A percentile compares a stretch with the other conserved stretches of the same genome.
phyloP scores from a whole-genome alignment of 2,329 filamentous ascomycete species.

The Epicoccum sorghinum region DNA sequence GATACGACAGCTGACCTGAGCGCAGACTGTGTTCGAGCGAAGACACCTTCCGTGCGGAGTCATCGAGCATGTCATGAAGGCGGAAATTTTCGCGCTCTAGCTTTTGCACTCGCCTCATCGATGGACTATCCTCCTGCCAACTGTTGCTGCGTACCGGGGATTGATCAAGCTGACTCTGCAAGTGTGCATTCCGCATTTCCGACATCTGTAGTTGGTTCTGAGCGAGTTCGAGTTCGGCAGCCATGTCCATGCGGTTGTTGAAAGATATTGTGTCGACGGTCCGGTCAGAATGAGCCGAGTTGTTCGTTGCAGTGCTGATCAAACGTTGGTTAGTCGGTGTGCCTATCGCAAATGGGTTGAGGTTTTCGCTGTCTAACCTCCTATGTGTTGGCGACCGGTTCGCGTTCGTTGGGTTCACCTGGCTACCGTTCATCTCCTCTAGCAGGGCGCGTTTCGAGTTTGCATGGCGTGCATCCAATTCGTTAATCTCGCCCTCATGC shows the following conservation, averaged over 20 bases:
- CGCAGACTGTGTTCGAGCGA: slow-evolving; percentile 84
- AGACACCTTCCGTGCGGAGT: slow-evolving; percentile 91
- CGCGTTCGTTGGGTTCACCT: slow-evolving; percentile 62
- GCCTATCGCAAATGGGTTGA: slow-evolving; percentile 71
- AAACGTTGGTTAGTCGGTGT: slow-evolving; percentile 76
- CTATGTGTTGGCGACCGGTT: slow-evolving; percentile 74
- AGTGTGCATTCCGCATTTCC: slow-evolving; percentile 93
- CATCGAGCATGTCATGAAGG: slow-evolving; percentile 91
- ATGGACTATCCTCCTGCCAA: slow-evolving; percentile 77
- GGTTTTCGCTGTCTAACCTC: slow-evolving; percentile 64
- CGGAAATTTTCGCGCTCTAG: slow-evolving; percentile 90
- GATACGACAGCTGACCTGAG: slow-evolving; percentile 83
- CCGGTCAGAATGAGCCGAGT: slow-evolving; percentile 82
- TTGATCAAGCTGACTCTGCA: slow-evolving; percentile 84
- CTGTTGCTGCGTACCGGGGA: slow-evolving; percentile 64
- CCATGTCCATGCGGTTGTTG: slow-evolving; percentile 89
- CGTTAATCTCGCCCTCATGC: slow-evolving; percentile 72
- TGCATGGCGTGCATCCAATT: slow-evolving; percentile 66
- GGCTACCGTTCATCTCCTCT: slow-evolving; percentile 87
- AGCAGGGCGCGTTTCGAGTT: slow-evolving; percentile 75
- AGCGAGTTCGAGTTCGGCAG: slow-evolving; percentile 86
- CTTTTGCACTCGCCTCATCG: slow-evolving; percentile 81
- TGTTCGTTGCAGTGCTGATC: slow-evolving; percentile 69
- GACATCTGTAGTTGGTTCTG: slow-evolving; percentile 93
- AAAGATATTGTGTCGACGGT: slow-evolving; percentile 83